Base-by-base conservation (phyloP, 169 alveolate genomes). In the Ichthyophthirius multifiliis region DNA sequence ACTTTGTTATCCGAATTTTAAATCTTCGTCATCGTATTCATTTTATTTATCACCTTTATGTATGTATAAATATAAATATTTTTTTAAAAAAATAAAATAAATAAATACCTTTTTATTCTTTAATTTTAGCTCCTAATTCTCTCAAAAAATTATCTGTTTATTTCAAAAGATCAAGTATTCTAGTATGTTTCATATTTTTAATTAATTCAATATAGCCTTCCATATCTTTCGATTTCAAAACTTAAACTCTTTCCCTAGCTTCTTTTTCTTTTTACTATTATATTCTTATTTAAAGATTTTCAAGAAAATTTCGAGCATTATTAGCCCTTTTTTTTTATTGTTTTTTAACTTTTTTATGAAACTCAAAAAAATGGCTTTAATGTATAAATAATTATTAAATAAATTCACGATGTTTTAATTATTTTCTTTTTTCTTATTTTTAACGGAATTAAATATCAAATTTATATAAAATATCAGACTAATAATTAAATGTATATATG, bases 141-240 rank as follows among this genome's bases (percentile, higher is more conserved):
- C 95, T 92, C 87, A 97, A 88, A 76, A 96, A 97, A 48, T 95
- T 94, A 81, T 97, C 98, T 18, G 99, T 98, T 77, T 97, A 97
- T 47, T 96, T 94, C 65, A 98, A 93, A 48, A 55, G 71, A 55
- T 55, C 71, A 15, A 55, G 18, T 27, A 55, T 55, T 27, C 71
- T 34, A 55, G 71, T 27, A 23, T 55, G 23, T n/a, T 67, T 35
- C 62, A 35, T 67, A 18, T 37, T 9, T 3, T 7, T 18, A 67
- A 20, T 67, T 32, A 37, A 37, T 18, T 39, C 41, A 13, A 27
- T 35, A 67, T 67, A 67, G 23, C 31, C 77, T 23, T 34, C 77
- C 39, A 35, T 34, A 44, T 67, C 45, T 4, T 67, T 67, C 6
- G 43, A 35, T 23, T 39, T 67, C n/a, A 67, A 30, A 67, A 34